These are phyloP conservation scores for Myxozyma neglecta DNA, from an alignment of 805 yeast genomes.

Conservation along the genomic window DNA sequence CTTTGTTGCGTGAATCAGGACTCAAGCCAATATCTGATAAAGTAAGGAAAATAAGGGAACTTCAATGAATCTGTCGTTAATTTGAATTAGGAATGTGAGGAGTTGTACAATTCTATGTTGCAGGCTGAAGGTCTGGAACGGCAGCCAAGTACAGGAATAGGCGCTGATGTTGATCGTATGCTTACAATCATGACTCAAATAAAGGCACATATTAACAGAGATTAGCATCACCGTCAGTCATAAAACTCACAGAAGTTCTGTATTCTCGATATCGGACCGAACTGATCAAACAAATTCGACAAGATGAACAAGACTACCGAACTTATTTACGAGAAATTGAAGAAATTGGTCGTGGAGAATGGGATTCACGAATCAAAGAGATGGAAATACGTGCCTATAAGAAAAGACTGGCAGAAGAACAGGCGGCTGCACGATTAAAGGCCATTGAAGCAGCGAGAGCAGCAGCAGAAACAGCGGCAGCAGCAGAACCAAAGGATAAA, in stretches of 20 bases:
- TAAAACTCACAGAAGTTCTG: constrained; percentile 28
- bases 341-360: constrained; percentile 45
- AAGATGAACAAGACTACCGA: constrained; percentile 43
- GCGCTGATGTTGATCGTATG: constrained; percentile 27
- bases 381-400: constrained; percentile 14
- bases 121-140: constrained; percentile 25
- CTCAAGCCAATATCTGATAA: constrained; percentile 21
- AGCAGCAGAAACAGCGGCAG: neutral
- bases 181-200: neutral
- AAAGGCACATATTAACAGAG: neutral
- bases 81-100: constrained; percentile 28
- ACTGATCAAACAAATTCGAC: constrained; percentile 33
- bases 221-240: constrained; percentile 32
- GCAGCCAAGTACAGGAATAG: constrained; percentile 23
- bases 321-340: constrained; percentile 44
- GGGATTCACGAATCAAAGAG: constrained; percentile 43
- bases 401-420: neutral
- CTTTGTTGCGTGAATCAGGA: constrained; percentile 27
- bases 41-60: neutral
- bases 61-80: neutral
- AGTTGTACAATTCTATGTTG: constrained; percentile 21
- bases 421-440: constrained; percentile 1
- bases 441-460: neutral
- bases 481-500: neutral
- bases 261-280: constrained; percentile 26